phyloP scores from a whole-genome alignment of 768 basidiomycete species.

The Leccinum sublutescens region DNA sequence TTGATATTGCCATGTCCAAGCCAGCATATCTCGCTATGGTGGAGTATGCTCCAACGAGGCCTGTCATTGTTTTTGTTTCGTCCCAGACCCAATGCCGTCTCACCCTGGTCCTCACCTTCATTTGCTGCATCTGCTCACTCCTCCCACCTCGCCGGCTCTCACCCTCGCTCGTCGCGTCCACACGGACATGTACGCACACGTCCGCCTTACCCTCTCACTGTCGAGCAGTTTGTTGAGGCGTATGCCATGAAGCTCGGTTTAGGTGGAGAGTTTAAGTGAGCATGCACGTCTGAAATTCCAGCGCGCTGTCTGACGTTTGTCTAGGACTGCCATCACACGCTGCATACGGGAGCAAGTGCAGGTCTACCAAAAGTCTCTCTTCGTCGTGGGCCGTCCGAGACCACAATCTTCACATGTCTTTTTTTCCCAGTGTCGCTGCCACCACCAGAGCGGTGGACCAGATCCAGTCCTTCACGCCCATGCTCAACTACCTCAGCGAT shows the following conservation, averaged over 20 bases:
- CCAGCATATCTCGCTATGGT: too few species aligned
- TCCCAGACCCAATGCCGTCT: too few species aligned
- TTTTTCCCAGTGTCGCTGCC: constrained; percentile 76
- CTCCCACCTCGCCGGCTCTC: too few species aligned
- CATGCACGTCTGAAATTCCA: not conserved
- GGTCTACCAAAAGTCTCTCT: too few species aligned
- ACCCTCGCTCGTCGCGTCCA: too few species aligned
- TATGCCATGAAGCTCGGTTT: constrained; percentile 87
- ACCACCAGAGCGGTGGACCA: constrained; percentile 75
- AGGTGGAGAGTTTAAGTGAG: constrained; percentile 88
- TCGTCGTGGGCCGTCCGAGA: constrained; percentile 37
- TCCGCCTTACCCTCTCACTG: too few species aligned
- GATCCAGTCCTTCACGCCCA: constrained; percentile 78
- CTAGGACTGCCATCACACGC: constrained; percentile 92
- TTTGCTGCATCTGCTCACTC: too few species aligned
- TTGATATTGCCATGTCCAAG: too few species aligned
- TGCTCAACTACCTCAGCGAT: constrained; percentile 83
- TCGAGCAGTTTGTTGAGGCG: constrained; percentile 84
- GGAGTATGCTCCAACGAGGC: too few species aligned
- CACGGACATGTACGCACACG: too few species aligned
- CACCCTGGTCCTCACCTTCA: too few species aligned
- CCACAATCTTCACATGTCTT: constrained; percentile 86
- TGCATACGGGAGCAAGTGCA: constrained; percentile 95
- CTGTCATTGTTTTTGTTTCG: too few species aligned
- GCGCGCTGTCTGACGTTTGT: constrained; percentile 11